Conservation (phyloP, 2,329 filamentous ascomycete genomes). For the Drechslera avenae region DNA sequence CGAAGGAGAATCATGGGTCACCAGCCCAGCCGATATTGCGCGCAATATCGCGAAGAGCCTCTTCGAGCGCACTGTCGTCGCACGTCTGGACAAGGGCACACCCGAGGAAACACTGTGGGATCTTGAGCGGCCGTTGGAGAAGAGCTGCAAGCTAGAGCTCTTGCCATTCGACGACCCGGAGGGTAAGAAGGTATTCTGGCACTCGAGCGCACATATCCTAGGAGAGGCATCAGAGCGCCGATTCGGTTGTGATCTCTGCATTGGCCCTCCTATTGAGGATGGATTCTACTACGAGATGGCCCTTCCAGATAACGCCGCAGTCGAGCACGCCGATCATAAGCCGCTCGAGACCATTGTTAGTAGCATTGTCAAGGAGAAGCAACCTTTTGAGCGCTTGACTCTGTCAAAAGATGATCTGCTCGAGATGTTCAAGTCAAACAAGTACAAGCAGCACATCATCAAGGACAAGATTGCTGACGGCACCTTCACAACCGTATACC, state of each 20-base stretch:
- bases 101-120: conserved; percentile 87
- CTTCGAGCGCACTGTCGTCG: conserved; percentile 84
- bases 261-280: conserved; percentile 87
- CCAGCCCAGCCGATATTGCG: conserved; percentile 79
- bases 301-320: conserved; percentile 70
- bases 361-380: conserved; percentile 94
- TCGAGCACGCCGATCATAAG: conserved; percentile 80
- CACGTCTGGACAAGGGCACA: conserved; percentile 75
- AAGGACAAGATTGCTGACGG: conserved; percentile 88
- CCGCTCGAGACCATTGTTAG: conserved; percentile 79
- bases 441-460: conserved; percentile 98
- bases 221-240: conserved; percentile 90
- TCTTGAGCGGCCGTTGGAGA: conserved; percentile 85
- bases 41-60: conserved; percentile 83
- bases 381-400: conserved; percentile 87
- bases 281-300: conserved; percentile 99
- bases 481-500: conserved; percentile 90
- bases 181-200: conserved; percentile 97
- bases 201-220: conserved; percentile 93
- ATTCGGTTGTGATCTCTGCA: conserved; percentile 90
- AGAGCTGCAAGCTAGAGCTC: conserved; percentile 81
- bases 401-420: conserved; percentile 89
- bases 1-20: conserved; percentile 85
- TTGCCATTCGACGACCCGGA: conserved; percentile 77
- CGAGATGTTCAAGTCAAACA: conserved; percentile 97